Percentiles rank a stretch among this genome's conserved stretches.
phyloP scores from a whole-genome alignment of 768 basidiomycete genomes.

The Mrakia gelida region DNA sequence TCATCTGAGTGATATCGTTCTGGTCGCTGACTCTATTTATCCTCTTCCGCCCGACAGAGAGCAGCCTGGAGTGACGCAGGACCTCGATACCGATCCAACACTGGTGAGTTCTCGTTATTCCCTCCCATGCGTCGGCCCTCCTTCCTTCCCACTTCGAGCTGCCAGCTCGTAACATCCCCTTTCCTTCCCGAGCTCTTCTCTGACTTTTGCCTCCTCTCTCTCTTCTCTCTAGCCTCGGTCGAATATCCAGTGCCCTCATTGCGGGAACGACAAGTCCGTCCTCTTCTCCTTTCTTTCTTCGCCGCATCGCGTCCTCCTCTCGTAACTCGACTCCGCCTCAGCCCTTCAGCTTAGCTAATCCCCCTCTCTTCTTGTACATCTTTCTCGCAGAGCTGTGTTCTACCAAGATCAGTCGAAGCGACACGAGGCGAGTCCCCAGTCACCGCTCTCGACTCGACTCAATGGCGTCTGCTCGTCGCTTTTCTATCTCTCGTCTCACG shows the following conservation, averaged over 20 bases:
- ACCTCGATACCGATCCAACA: slow-evolving; percentile 32
- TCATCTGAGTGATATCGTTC: too few relatives aligned
- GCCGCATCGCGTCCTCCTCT: too few relatives aligned
- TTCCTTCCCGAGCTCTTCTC: too few relatives aligned
- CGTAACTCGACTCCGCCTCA: background rate
- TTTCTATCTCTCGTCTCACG: background rate
- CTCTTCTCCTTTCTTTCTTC: background rate
- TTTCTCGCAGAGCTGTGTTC: slow-evolving; percentile 21
- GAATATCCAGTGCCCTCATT: slow-evolving; percentile 28
- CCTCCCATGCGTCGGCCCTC: background rate
- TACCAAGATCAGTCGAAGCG: slow-evolving; percentile 34
- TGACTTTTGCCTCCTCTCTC: too few relatives aligned
- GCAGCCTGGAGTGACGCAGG: slow-evolving; percentile 31
- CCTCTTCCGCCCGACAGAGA: too few relatives aligned
- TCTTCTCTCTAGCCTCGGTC: slow-evolving; percentile 11
- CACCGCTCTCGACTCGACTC: background rate
- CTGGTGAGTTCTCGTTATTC: slow-evolving; percentile 8
- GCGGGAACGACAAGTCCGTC: slow-evolving; percentile 18
- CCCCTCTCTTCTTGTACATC: background rate
- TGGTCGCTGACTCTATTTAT: too few relatives aligned
- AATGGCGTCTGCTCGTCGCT: background rate
- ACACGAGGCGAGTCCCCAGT: slow-evolving; percentile 19
- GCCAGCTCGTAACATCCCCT: background rate
- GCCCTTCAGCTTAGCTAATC: background rate
- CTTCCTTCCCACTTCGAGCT: background rate